Percentiles rank a stretch among this genome's conserved stretches.
phyloP scores from a whole-genome alignment of 2,329 filamentous ascomycete species.

The Cryphonectria naterciae region DNA sequence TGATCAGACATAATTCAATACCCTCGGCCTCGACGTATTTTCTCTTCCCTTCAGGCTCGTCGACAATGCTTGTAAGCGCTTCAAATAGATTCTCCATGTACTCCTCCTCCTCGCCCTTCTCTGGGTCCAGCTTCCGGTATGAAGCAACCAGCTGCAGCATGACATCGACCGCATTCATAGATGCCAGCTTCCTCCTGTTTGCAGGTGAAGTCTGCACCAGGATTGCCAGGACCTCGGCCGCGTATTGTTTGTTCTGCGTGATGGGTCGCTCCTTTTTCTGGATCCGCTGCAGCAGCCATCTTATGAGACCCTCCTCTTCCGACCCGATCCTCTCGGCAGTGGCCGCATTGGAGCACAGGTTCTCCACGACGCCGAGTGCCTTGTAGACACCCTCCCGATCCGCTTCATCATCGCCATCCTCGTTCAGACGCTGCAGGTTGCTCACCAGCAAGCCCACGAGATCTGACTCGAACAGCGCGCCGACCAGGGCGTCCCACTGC shows the following conservation, averaged over 20 bases:
- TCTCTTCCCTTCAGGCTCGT: slow-evolving; percentile 73
- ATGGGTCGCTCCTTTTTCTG: slow-evolving; percentile 66
- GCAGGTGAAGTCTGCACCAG: slow-evolving; percentile 74
- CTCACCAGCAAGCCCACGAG: slow-evolving; percentile 74
- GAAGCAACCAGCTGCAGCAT: slow-evolving; percentile 82
- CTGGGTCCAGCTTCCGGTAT: slow-evolving; percentile 85
- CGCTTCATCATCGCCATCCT: slow-evolving; percentile 62
- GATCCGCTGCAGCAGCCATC: slow-evolving; percentile 79
- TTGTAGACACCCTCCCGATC: slow-evolving; percentile 89
- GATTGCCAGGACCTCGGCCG: slow-evolving; percentile 89
- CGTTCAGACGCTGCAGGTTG: slow-evolving; percentile 80
- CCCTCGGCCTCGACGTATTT: slow-evolving; percentile 91
- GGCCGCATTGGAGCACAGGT: slow-evolving; percentile 72
- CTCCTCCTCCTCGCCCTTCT: slow-evolving; percentile 89
- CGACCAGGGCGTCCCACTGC: slow-evolving; percentile 80
- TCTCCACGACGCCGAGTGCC: slow-evolving; percentile 81
- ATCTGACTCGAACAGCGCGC: slow-evolving; percentile 68
- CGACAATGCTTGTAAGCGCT: slow-evolving; percentile 76
- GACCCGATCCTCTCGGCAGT: slow-evolving; percentile 74
- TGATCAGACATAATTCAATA: slow-evolving; percentile 86
- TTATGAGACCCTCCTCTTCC: slow-evolving; percentile 68
- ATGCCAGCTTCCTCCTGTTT: slow-evolving; percentile 66
- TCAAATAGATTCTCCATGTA: slow-evolving; percentile 95
- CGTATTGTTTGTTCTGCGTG: slow-evolving; percentile 92
- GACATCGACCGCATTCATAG: slow-evolving; percentile 73